phyloP scores from a whole-genome alignment of 1,284 basidiomycete species.

The Heterobasidion occidentale region DNA sequence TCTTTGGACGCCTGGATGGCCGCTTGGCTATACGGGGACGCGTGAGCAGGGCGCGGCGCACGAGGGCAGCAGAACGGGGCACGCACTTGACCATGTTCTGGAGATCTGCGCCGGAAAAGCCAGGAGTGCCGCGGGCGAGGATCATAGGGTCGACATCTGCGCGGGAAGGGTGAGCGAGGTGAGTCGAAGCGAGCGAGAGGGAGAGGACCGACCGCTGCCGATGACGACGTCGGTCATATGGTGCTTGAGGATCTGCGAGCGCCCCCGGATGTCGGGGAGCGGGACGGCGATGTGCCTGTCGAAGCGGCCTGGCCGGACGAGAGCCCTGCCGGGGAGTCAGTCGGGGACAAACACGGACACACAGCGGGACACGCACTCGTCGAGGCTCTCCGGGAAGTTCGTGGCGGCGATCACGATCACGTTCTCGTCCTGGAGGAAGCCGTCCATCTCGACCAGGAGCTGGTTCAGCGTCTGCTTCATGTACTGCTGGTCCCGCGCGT shows the following conservation, averaged over 20 bases:
- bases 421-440: conserved; percentile 86
- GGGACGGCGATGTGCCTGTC: conserved; percentile 89
- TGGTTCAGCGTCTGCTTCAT: conserved; percentile 93
- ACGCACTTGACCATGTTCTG: conserved; percentile 89
- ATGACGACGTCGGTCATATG: conserved; percentile 79
- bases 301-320: conserved; percentile 91
- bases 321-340: conserved; percentile 46
- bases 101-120: conserved; percentile 88
- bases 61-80: conserved; percentile 6
- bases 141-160: conserved; percentile 76
- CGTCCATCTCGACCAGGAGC: conserved; percentile 91
- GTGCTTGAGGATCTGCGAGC: conserved; percentile 84
- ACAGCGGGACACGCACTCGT: conserved; percentile 48
- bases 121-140: conserved; percentile 85
- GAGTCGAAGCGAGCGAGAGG: neutral
- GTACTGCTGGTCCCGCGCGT: conserved; percentile 81
- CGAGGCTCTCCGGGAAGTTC: conserved; percentile 89
- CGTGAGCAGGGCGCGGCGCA: conserved; percentile 4
- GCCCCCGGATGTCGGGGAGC: conserved; percentile 80
- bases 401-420: conserved; percentile 93
- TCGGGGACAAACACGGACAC: conserved; percentile 8
- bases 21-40: conserved; percentile 49
- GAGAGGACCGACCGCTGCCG: conserved; percentile 38
- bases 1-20: conserved; percentile 91
- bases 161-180: neutral